Evolutionary conservation across 202 grass and related monocot genomes (phyloP).

Genomic region (Saccharum hybrid): DNA sequence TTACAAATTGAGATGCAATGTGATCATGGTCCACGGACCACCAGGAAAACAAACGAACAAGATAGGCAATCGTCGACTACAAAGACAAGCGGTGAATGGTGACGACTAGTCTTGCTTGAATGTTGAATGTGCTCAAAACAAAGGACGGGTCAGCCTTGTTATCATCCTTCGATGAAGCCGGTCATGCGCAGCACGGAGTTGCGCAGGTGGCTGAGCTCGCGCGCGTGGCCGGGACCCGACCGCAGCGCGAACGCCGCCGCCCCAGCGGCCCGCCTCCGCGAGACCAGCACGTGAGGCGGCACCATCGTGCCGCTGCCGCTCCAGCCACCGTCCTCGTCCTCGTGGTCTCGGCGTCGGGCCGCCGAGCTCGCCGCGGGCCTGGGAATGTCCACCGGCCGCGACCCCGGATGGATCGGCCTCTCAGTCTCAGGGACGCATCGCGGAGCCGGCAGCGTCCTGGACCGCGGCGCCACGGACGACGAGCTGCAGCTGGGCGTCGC

Average conservation of each 20-base stretch:
- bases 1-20: not conserved
- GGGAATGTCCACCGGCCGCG: constrained; percentile 53
- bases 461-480: not conserved
- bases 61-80: no score
- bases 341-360: constrained; percentile 11
- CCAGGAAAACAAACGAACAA: constrained; percentile 15
- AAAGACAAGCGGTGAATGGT: not conserved
- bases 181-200: constrained; percentile 67
- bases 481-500: constrained; percentile 19
- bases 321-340: not conserved
- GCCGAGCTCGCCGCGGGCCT: constrained; percentile 35
- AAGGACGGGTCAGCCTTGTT: constrained; percentile 14
- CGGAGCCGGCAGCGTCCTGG: not conserved
- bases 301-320: constrained; percentile 29
- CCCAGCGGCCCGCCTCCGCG: constrained; percentile 33
- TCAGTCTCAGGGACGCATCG: not conserved
- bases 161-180: constrained; percentile 69
- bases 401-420: not conserved
- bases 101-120: not conserved
- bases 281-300: constrained; percentile 70
- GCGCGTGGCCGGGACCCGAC: constrained; percentile 53
- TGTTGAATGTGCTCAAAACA: not conserved
- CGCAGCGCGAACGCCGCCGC: constrained; percentile 48
- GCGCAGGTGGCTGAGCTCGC: constrained; percentile 57
- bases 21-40: not conserved